Conservation (phyloP, 2,329 filamentous ascomycete species). For the Aspergillus ibericus region DNA sequence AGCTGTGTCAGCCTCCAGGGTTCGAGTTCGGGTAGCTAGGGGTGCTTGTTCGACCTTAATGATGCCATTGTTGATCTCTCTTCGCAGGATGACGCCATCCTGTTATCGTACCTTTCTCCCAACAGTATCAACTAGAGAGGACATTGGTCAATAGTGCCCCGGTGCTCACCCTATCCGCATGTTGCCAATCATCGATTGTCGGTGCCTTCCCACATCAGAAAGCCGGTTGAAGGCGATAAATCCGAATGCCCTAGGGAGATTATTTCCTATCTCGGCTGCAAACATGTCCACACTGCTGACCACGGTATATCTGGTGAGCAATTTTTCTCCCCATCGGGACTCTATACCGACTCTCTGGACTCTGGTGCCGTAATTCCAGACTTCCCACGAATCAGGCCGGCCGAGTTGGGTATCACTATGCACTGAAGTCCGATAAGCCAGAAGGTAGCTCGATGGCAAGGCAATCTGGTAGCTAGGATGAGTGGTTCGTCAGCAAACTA, state of each 20-base stretch:
- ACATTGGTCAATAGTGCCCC: no score
- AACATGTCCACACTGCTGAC: not conserved
- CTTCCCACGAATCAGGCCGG: no score
- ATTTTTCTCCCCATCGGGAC: not conserved
- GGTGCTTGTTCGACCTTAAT: not conserved
- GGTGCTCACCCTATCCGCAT: not conserved
- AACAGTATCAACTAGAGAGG: not conserved
- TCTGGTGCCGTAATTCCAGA: no score
- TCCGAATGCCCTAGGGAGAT: not conserved
- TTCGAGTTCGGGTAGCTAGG: not conserved
- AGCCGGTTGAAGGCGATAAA: not conserved
- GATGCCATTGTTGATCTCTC: not conserved
- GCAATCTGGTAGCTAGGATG: no score
- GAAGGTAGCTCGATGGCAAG: no score
- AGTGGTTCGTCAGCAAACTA: no score
- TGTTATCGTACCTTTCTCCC: not conserved
- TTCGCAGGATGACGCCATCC: not conserved
- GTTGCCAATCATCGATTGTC: not conserved
- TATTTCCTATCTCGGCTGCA: not conserved
- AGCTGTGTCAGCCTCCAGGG: not conserved
- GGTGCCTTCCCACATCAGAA: not conserved
- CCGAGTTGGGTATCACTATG: no score
- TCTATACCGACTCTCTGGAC: no score
- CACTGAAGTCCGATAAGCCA: no score
- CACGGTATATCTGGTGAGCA: not conserved